A percentile compares a stretch with the other conserved stretches of the same genome.
These are phyloP conservation scores for Xanthoconium stramineum DNA, from an alignment of 768 basidiomycete genomes.

Conservation along the genomic window DNA sequence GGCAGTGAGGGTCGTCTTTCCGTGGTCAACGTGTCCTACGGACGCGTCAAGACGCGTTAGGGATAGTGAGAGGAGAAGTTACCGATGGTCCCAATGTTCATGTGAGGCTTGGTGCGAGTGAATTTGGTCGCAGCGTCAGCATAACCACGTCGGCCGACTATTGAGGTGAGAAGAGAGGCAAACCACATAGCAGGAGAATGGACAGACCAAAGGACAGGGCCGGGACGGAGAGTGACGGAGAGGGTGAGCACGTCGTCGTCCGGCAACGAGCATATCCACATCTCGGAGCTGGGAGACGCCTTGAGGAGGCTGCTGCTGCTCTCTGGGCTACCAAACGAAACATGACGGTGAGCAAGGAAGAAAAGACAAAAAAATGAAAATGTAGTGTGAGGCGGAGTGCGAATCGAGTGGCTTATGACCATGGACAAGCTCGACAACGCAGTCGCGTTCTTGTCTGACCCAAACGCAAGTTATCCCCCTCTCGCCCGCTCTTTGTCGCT, in stretches of 20 bases:
- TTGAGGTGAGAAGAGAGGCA: not conserved
- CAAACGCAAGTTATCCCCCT: conserved; percentile 50
- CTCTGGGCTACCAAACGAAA: conserved; percentile 30
- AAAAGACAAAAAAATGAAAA: not conserved
- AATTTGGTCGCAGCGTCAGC: conserved; percentile 62
- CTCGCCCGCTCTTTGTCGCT: conserved; percentile 6
- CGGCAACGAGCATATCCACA: conserved; percentile 14
- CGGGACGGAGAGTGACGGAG: not conserved
- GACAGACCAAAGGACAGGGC: conserved; percentile 6
- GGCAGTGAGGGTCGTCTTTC: conserved; percentile 95
- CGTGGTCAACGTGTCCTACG: conserved; percentile 90
- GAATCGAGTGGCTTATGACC: conserved; percentile 37
- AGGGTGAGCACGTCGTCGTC: conserved; percentile 11
- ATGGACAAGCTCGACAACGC: conserved; percentile 76
- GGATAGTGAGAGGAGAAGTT: not conserved
- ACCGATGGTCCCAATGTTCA: conserved; percentile 97
- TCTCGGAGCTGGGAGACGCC: not conserved
- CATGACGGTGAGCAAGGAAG: conserved; percentile 18
- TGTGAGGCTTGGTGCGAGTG: conserved; percentile 78
- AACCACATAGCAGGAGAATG: not conserved
- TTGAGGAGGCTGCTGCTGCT: not conserved
- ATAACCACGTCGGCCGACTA: conserved; percentile 52
- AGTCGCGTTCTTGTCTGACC: conserved; percentile 80
- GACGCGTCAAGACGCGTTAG: conserved; percentile 20
- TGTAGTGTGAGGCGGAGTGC: conserved; percentile 23